Evolutionary conservation across 805 yeast species (phyloP).

Genomic region (Suhomyces canberraensis): DNA sequence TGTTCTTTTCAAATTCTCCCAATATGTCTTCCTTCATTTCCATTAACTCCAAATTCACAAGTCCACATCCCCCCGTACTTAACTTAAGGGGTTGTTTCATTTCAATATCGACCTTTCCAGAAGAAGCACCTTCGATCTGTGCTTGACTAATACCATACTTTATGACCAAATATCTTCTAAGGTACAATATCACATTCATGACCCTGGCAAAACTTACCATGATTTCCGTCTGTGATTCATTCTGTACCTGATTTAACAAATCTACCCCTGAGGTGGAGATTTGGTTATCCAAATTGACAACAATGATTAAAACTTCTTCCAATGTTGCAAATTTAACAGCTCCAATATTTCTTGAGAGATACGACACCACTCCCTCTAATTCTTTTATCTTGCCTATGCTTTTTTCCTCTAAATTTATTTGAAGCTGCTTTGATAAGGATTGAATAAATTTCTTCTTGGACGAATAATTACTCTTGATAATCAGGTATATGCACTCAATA

Average conservation of each 20-base stretch:
- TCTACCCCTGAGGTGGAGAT: slow-evolving; percentile 42
- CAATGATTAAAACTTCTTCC: slow-evolving; percentile 51
- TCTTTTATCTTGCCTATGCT: slow-evolving; percentile 14
- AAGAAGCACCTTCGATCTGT: slow-evolving; percentile 27
- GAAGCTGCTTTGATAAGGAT: slow-evolving; percentile 21
- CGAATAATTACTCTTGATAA: slow-evolving; percentile 37
- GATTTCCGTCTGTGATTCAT: slow-evolving; percentile 8
- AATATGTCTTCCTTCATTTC: too few species aligned
- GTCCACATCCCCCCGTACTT: too few species aligned
- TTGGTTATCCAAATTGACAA: slow-evolving; percentile 43
- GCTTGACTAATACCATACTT: slow-evolving; percentile 22
- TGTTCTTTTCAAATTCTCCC: too few species aligned
- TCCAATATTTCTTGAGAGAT: slow-evolving; percentile 37
- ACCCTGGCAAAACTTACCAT: slow-evolving; percentile 14
- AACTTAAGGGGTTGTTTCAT: slow-evolving; percentile 29
- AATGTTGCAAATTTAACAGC: slow-evolving; percentile 35
- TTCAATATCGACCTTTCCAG: slow-evolving; percentile 30
- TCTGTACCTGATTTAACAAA: slow-evolving; percentile 20
- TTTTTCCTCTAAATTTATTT: too few species aligned
- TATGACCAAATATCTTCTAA: slow-evolving; percentile 18
- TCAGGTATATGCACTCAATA: slow-evolving; percentile 38
- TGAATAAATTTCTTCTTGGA: slow-evolving; percentile 42
- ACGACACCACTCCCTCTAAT: slow-evolving; percentile 10
- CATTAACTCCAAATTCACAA: too few species aligned
- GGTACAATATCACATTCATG: slow-evolving; percentile 12